Base-by-base conservation (phyloP, 768 basidiomycete species). In the Crassisporium funariophilum region DNA sequence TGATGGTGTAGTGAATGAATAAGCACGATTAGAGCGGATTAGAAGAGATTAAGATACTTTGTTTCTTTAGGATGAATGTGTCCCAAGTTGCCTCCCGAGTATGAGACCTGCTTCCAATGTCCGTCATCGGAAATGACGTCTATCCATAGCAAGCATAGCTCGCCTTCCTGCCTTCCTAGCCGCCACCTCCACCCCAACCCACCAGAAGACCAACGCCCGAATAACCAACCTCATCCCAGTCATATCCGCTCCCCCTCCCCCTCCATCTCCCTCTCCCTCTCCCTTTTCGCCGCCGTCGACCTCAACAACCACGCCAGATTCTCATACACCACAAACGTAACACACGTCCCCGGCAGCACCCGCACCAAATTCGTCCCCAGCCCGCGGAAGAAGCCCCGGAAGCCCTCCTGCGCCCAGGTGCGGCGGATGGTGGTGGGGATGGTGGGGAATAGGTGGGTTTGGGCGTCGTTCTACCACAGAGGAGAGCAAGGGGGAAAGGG, bases 281-380 rank as follows among this genome's bases (percentile, higher is more conserved):
- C 79, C 22, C 77, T 72, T 49, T 67, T 76, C n/a, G 73, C 71
- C 38, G 88, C 89, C 2, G 77, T 77, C 4, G 79, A 82, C 52
- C 85, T 74, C 34, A 93, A 64, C 20, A 91, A 59, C 90, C 90
- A 93, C 0, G 91, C 90, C 45, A 93, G 63, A 54, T 93, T 93
- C 63, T 93, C 97, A 63, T 98, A 99, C 15, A 98, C 94, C 29
- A 98, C 95, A 55, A 98, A 97, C 4, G 95, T 98, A 36, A 98
- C 89, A 63, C 95, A 98, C 3, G 95, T 98, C 21, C 95, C 97
- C 0, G 97, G 97, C 12, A 98, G 77, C 39, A 99, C 95, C 11
- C 97, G 82, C 10, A 99, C 83, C 19, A 97, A 78, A 61, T 98
- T 98, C 20, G 92, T 95, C 2, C 86, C 95, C 6, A 99, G 77